These are phyloP conservation scores for Kuraishia molischiana DNA, from an alignment of 805 yeast genomes.

Conservation along the genomic window DNA sequence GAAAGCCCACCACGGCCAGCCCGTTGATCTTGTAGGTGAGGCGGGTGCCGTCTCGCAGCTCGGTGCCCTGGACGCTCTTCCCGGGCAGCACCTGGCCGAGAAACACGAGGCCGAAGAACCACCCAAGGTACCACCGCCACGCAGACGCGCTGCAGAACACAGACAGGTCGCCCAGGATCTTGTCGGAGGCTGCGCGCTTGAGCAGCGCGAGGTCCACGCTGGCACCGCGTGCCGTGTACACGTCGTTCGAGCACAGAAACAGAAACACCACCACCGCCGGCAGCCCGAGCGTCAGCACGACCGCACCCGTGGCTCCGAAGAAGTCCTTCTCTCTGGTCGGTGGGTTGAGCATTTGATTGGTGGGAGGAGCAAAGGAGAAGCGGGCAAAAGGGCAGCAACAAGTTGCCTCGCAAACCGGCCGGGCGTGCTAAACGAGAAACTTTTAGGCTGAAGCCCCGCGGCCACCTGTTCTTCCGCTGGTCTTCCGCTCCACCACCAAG, in stretches of 20 bases:
- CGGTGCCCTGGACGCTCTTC: conserved; percentile 48
- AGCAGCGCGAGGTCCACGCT: conserved; percentile 30
- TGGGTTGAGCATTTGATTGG: conserved; percentile 46
- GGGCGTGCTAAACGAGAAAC: no score
- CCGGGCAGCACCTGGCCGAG: conserved; percentile 73
- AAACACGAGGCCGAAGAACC: conserved; percentile 62
- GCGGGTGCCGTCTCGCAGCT: conserved; percentile 64
- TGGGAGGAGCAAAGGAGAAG: neutral
- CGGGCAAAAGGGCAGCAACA: neutral
- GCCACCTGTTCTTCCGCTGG: no score
- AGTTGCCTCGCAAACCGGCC: no score
- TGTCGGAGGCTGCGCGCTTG: conserved; percentile 5
- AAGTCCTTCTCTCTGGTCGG: conserved; percentile 64
- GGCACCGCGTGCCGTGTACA: conserved; percentile 41
- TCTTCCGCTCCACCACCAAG: no score
- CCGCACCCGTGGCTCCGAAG: conserved; percentile 68
- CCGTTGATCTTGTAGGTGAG: conserved; percentile 82
- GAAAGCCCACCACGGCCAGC: conserved; percentile 34
- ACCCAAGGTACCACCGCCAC: conserved; percentile 56
- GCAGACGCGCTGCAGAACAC: conserved; percentile 33
- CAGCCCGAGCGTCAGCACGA: conserved; percentile 52
- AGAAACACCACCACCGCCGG: conserved; percentile 55
- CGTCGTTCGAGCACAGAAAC: conserved; percentile 52
- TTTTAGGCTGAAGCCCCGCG: no score
- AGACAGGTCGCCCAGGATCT: conserved; percentile 6